phyloP scores from a whole-genome alignment of 169 alveolate genomes.

The Eimeria praecox region DNA sequence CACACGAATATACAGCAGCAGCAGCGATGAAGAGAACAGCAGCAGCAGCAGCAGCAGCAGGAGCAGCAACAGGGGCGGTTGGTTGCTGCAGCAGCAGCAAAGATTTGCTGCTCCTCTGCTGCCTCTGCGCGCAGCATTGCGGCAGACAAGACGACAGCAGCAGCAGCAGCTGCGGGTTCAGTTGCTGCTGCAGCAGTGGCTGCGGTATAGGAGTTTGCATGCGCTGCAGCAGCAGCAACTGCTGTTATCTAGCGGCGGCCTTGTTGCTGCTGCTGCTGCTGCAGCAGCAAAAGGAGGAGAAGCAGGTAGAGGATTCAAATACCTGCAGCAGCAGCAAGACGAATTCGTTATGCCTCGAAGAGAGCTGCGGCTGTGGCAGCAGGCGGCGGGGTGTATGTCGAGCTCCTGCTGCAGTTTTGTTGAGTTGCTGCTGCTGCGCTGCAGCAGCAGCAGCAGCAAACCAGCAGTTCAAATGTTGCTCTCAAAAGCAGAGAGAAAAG shows the following conservation, averaged over 20 bases:
- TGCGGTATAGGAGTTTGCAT: conserved; percentile 18
- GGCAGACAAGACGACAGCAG: conserved; percentile 37
- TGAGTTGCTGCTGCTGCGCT: neutral
- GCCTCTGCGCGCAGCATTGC: conserved; percentile 58
- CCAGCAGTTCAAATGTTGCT: conserved; percentile 37
- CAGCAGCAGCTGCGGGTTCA: conserved; percentile 12
- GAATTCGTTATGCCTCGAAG: neutral
- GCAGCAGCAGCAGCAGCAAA: conserved; percentile 49
- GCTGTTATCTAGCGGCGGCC: conserved; percentile 31
- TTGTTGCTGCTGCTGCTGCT: neutral
- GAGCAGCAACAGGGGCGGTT: neutral
- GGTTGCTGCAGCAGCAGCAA: conserved; percentile 59
- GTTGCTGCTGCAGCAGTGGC: conserved; percentile 24
- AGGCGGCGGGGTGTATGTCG: conserved; percentile 13
- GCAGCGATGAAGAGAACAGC: conserved; percentile 1
- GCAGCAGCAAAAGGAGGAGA: neutral
- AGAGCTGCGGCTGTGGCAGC: conserved; percentile 57
- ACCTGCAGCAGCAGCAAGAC: conserved; percentile 17
- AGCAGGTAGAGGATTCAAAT: neutral
- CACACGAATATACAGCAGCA: conserved; percentile 23
- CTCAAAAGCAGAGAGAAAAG: conserved; percentile 10
- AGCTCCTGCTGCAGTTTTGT: conserved; percentile 12
- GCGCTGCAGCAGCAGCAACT: conserved; percentile 67
- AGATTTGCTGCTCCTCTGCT: conserved; percentile 52
- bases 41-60: conserved; percentile 44